A percentile compares a stretch with the other conserved stretches of the same genome.
Evolutionary conservation across 495 filamentous ascomycete species (phyloP).

Genomic region (Penicillium dipodomyicola): DNA sequence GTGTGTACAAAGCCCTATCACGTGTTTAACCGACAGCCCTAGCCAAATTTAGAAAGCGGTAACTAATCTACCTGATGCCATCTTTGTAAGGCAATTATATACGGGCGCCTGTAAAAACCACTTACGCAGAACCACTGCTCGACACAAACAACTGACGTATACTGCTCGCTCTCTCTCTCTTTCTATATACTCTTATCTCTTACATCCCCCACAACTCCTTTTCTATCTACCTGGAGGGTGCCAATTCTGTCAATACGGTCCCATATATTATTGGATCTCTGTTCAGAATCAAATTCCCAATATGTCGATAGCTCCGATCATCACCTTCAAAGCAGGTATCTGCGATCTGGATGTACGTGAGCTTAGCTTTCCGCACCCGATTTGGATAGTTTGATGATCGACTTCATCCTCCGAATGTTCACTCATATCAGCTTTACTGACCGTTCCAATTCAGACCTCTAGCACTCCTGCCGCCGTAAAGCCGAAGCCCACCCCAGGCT

Average conservation of each 20-base stretch:
- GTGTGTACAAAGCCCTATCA: slow-evolving; percentile 28
- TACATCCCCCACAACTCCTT: slow-evolving; percentile 5
- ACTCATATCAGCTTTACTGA: slow-evolving; percentile 13
- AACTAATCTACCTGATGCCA: slow-evolving; percentile 11
- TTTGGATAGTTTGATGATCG: background rate
- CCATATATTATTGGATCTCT: background rate
- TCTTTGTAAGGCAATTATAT: slow-evolving; percentile 13
- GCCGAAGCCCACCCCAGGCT: slow-evolving; percentile 69
- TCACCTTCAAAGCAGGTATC: slow-evolving; percentile 95
- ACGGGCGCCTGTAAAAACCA: slow-evolving; percentile 22
- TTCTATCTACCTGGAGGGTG: slow-evolving; percentile 14
- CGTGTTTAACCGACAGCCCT: slow-evolving; percentile 14
- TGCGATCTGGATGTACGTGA: slow-evolving; percentile 79
- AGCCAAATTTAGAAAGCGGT: slow-evolving; percentile 7
- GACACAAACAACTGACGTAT: slow-evolving; percentile 43
- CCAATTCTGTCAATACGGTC: slow-evolving; percentile 5
- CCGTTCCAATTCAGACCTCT: slow-evolving; percentile 46
- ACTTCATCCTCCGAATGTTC: background rate
- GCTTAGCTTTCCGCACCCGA: background rate
- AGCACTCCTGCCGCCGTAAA: slow-evolving; percentile 63
- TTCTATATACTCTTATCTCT: slow-evolving; percentile 11
- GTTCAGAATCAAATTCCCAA: slow-evolving; percentile 14
- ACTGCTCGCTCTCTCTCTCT: slow-evolving; percentile 25
- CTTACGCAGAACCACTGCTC: slow-evolving; percentile 30
- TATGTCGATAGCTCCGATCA: slow-evolving; percentile 81